phyloP scores from a whole-genome alignment of 1,284 basidiomycete species.

The Pyrrhoderma noxium region DNA sequence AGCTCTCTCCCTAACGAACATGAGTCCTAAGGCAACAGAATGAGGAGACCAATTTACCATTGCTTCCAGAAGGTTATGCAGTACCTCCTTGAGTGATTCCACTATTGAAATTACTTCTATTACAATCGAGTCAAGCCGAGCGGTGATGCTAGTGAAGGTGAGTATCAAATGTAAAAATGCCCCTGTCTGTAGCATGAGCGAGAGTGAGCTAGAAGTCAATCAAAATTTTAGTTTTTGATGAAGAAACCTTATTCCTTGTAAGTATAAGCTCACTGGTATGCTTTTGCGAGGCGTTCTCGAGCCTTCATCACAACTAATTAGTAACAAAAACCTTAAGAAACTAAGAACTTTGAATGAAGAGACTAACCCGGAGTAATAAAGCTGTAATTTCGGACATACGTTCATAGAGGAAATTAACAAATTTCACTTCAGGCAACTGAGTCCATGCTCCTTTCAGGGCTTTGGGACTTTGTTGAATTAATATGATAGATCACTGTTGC shows the following conservation, averaged over 20 bases:
- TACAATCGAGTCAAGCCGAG: constrained; percentile 45
- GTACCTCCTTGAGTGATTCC: constrained; percentile 25
- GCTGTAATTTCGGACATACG: constrained; percentile 12
- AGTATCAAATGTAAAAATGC: constrained; percentile 64
- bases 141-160: constrained; percentile 50
- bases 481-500: constrained; percentile 1
- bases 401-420: constrained; percentile 15
- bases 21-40: neutral
- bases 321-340: constrained; percentile 1
- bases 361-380: constrained; percentile 20
- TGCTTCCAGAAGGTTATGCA: constrained; percentile 25
- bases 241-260: constrained; percentile 12
- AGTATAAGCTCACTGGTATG: constrained; percentile 39
- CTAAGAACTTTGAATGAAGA: neutral
- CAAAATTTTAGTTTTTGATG: constrained; percentile 5
- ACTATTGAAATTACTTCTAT: constrained; percentile 37
- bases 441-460: constrained; percentile 20
- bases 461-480: constrained; percentile 17
- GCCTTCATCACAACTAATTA: too few relatives aligned
- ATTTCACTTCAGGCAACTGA: constrained; percentile 19
- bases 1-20: too few relatives aligned
- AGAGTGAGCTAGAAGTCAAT: constrained; percentile 41
- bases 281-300: constrained; percentile 36
- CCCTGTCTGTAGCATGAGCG: constrained; percentile 57
- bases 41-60: constrained; percentile 10